Evolutionary conservation across 2,329 filamentous ascomycete species (phyloP), one percentile per base, ranked within the genome.

Genomic region (Cercospora beticola): DNA sequence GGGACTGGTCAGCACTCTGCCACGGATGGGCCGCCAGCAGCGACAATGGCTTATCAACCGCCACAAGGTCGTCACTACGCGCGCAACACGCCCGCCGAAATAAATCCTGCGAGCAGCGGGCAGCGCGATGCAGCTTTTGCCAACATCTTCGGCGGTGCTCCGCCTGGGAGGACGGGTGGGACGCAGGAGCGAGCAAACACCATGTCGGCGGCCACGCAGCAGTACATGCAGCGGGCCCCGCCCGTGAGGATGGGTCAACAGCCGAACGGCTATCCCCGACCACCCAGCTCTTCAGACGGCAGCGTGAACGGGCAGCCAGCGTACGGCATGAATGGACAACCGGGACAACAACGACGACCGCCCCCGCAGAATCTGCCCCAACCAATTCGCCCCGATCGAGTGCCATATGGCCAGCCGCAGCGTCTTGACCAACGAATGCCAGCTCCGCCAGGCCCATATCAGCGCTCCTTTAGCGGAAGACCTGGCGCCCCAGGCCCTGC

Each of bases 101-200:
- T 66, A 57, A 66, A 61, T 28, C 64, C 64, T 43, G 64, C 64
- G 56, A 66, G 64, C 64, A 66, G 56, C 56, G 58, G 58, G 23
- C 64, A 66, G 30, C 91, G 95, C 82, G 94, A 99, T 87, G 92
- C 93, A 74, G 95, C 94, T 73, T 99, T 96, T 81, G 93, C 92
- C 73, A 94, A 94, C 82, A 98, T 98, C 78, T 99, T 98, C 79
- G 95, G 94, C 74, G 89, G 89, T 72, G 87, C 92, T 72, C 93
- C 92, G 72, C 93, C 93, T 58, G 54, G 54, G 54, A 58, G 54
- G 54, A 33, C 30, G 54, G 54, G 54, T 18, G 54, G 54, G 54
- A 58, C 14, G 28, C 83, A 84, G 62, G 92, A 91, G 74, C 88
- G 94, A 75, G 92, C 93, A 59, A 90, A 92, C 73, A 96, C 93